Evolutionary conservation across 345 rosid species (phyloP), one percentile per base, ranked within the genome.

Genomic region (Carallia brachiata): DNA sequence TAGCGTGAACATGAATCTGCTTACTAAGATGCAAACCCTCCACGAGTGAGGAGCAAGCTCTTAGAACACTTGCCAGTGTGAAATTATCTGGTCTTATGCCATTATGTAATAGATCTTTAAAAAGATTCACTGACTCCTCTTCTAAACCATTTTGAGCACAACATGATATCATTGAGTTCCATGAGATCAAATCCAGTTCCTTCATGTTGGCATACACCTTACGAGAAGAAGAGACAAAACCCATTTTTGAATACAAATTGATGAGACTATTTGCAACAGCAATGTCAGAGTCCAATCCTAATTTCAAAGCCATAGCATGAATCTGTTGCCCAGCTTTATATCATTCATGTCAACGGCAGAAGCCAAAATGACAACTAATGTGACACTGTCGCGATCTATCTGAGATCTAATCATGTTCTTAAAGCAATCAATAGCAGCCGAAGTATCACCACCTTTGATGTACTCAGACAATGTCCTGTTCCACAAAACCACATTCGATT

Each of bases 141-240:
- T 76, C 84, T 63, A 82, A 62, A 65, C 84, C 78, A 74, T 68
- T 77, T 70, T 75, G 87, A 36, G 76, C 59, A 64, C 61, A 70
- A 37, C 88, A 71, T 4, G 84, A 80, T 52, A 87, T 82, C 74
- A 87, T 70, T 5, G 92, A 87, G 70, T 85, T 87, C 89, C 92
- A 87, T 30, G 92, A 80, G 61, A 87, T 76, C 71, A 87, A 79
- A 82, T 87, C 88, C 63, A 79, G 27, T 61, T 84, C 85, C 52
- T 73, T 68, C 92, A 85, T 84, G 50, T 36, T 48, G 32, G 58
- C 6, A 78, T 82, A 87, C 36, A 82, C 77, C 70, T 65, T 70
- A 53, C 63, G 63, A 52, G 89, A 77, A 0, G 71, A 74, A 40
- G 55, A 19, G 6, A 69, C 12, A 9, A 40, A 75, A 53, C 85